Base-by-base conservation (phyloP, 2,329 filamentous ascomycete species). In the Aureobasidium sp. region DNA sequence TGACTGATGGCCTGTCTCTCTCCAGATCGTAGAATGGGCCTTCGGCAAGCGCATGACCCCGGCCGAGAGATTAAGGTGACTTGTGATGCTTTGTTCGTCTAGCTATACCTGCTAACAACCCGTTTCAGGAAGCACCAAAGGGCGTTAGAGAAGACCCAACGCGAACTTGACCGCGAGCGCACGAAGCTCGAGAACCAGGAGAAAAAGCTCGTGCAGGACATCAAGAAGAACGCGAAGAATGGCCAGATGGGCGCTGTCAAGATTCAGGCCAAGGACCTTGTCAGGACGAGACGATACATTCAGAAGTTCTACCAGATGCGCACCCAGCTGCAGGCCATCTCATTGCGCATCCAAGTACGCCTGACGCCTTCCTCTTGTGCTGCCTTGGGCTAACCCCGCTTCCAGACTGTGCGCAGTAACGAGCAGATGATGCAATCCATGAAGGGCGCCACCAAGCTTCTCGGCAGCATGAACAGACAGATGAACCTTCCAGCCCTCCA, bases 391-490 rank as follows among this genome's bases (percentile, higher is more conserved):
- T 61, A 27, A 60, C 57, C 62, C 60, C 40, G 64, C 57, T 25
- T 23, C 19, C 69, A 96, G 90, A 99, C 94, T 53, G 93, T 97
- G 65, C 86, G 94, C 65, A 96, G 92, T 66, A 99, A 99, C 74
- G 94, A 99, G 74, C 93, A 97, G 75, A 99, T 99, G 94, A 96
- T 96, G 92, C 90, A 96, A 75, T 94, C 92, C 9, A 97, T 99
- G 94, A 99, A 96, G 75, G 94, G 94, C 35, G 94, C 94, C 4
- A 97, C 94, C 1, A 86, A 87, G 75, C 86, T 96, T 2, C 79
- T 99, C 8, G 91, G 92, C 59, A 95, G 89, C 77, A 99, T 99
- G 94, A 99, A 99, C 75, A 84, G 89, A 65, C 90, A 90, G 65
- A 97, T 97, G 92, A 97, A 99, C 71, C 84, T 99, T 2, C 94